Evolutionary conservation across 2,329 filamentous ascomycete genomes (phyloP).

Genomic region (Stachybotrys echinatus): DNA sequence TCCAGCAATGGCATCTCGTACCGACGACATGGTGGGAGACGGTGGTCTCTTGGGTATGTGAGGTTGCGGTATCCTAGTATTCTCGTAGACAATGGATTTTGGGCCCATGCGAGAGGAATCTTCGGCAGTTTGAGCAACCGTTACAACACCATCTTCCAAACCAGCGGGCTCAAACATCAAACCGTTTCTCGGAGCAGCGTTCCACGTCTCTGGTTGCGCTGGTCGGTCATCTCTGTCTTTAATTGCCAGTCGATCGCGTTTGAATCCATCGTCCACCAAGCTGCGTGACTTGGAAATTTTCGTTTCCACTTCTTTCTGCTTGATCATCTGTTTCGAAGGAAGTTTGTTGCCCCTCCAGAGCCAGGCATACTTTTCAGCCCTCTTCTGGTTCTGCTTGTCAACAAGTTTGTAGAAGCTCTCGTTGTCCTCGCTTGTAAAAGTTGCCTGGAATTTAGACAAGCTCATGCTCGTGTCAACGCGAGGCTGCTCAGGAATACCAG

Average conservation of each 20-base stretch:
- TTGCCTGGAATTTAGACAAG: slow-evolving; percentile 79
- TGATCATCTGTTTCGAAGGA: slow-evolving; percentile 70
- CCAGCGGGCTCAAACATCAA: slow-evolving; percentile 81
- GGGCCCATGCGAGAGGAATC: slow-evolving; percentile 67
- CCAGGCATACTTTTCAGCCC: slow-evolving; percentile 81
- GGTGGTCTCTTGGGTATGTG: slow-evolving; percentile 45
- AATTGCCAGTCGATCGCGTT: slow-evolving; percentile 56
- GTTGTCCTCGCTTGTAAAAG: slow-evolving; percentile 96
- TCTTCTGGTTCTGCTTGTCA: slow-evolving; percentile 84
- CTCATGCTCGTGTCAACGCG: slow-evolving; percentile 72
- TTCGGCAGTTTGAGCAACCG: slow-evolving; percentile 64
- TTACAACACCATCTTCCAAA: slow-evolving; percentile 54
- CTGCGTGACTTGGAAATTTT: slow-evolving; percentile 41
- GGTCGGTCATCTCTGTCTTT: slow-evolving; percentile 65
- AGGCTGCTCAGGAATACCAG: slow-evolving; percentile 32
- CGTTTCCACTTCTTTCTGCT: slow-evolving; percentile 57
- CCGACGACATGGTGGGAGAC: slow-evolving; percentile 78
- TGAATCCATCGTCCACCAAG: slow-evolving; percentile 51
- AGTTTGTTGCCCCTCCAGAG: slow-evolving; percentile 86
- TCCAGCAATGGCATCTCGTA: slow-evolving; percentile 79
- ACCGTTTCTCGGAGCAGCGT: slow-evolving; percentile 67
- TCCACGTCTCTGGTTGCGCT: slow-evolving; percentile 74
- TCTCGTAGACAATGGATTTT: slow-evolving; percentile 73
- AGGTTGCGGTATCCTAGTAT: slow-evolving; percentile 68
- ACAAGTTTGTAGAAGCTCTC: slow-evolving; percentile 92